Conservation (phyloP, 495 filamentous ascomycete genomes). For the Polyplosphaeria fusca region DNA sequence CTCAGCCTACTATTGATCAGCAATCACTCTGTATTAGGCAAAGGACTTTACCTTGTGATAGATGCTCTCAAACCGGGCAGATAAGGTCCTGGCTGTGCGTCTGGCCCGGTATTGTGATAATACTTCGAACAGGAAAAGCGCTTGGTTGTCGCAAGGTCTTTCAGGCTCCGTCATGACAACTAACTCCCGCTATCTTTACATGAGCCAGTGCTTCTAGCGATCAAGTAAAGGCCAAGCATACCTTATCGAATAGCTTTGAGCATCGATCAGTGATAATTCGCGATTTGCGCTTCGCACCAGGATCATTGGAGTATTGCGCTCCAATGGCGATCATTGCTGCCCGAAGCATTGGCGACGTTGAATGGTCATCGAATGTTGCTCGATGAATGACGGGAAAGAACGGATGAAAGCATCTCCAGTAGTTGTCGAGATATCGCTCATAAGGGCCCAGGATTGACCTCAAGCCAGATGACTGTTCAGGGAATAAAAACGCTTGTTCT, state of each 20-base stretch:
- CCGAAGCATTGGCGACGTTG: slow-evolving; percentile 41
- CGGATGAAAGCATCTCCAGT: slow-evolving; percentile 46
- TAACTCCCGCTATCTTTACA: slow-evolving; percentile 27
- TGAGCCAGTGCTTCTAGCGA: no score
- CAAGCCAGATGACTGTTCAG: slow-evolving; percentile 31
- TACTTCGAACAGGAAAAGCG: slow-evolving; percentile 36
- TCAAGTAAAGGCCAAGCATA: no score
- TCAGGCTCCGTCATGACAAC: slow-evolving; percentile 28
- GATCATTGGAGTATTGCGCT: slow-evolving; percentile 40
- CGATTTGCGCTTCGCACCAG: slow-evolving; percentile 40
- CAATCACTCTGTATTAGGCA: neutral
- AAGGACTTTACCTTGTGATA: slow-evolving; percentile 30
- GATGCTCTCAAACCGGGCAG: slow-evolving; percentile 33
- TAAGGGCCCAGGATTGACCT: slow-evolving; percentile 18
- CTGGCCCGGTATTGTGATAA: slow-evolving; percentile 38
- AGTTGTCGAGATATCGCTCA: slow-evolving; percentile 44
- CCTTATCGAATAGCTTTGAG: slow-evolving; percentile 41
- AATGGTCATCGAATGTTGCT: slow-evolving; percentile 38
- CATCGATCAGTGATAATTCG: slow-evolving; percentile 41
- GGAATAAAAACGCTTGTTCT: slow-evolving; percentile 29
- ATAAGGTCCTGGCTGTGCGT: slow-evolving; percentile 35
- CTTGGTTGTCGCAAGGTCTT: slow-evolving; percentile 38
- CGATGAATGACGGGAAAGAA: slow-evolving; percentile 45
- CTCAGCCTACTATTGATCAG: slow-evolving; percentile 23
- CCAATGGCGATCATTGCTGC: slow-evolving; percentile 46